Conservation (phyloP, 768 basidiomycete species). For the Hygrocybe punicea region DNA sequence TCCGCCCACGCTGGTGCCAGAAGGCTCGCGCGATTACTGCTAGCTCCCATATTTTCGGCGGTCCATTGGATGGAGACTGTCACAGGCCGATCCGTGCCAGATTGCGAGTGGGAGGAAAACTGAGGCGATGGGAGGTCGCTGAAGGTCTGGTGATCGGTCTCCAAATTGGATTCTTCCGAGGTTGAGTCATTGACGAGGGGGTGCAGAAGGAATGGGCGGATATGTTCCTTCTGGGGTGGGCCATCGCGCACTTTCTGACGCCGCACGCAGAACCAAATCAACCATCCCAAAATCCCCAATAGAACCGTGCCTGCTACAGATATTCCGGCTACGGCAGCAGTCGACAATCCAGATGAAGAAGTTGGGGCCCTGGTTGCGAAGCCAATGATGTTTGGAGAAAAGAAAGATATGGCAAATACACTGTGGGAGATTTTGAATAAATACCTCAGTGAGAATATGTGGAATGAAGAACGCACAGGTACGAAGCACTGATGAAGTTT, state of each 20-base stretch:
- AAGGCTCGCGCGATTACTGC: background rate
- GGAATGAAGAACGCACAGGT: slow-evolving; percentile 14
- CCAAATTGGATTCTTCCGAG: too few species aligned
- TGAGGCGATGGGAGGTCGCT: background rate
- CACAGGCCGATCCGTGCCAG: background rate
- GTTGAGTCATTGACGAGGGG: too few species aligned
- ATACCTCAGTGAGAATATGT: background rate
- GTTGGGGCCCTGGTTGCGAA: slow-evolving; percentile 10
- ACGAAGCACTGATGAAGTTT: slow-evolving; percentile 21
- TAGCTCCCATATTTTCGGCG: background rate
- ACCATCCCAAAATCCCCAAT: background rate
- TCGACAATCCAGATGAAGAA: slow-evolving; percentile 9
- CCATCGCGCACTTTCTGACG: background rate
- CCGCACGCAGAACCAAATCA: background rate
- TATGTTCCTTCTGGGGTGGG: too few species aligned
- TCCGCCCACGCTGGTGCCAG: background rate
- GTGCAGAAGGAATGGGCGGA: too few species aligned
- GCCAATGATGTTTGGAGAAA: slow-evolving; percentile 16
- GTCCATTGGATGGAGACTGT: background rate
- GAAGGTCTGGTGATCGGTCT: too few species aligned
- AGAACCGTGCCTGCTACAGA: slow-evolving; percentile 4
- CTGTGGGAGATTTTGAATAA: slow-evolving; percentile 3
- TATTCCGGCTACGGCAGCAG: slow-evolving; percentile 18
- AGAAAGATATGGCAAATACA: slow-evolving; percentile 15
- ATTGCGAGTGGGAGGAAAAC: background rate